Conservation (phyloP, 192 early-diverging fungal genomes). For the Haplosporangium gracile region DNA sequence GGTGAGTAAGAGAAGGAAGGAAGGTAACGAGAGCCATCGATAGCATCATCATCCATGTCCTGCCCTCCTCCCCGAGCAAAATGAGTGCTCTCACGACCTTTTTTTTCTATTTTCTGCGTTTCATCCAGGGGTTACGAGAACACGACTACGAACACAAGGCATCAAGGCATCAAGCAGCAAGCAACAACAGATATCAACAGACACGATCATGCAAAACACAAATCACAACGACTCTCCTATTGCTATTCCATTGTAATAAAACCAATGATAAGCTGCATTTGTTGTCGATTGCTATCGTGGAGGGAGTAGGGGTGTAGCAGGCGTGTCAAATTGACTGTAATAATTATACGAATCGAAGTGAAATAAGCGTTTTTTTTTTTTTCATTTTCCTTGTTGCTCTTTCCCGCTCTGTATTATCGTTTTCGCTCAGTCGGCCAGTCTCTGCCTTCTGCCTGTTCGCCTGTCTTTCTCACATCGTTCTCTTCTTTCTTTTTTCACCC, state of each 20-base stretch:
- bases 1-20: background rate
- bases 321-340: too few species aligned
- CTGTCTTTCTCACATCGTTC: background rate
- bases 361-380: slow-evolving; percentile 9
- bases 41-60: background rate
- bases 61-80: too few species aligned
- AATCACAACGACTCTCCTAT: background rate
- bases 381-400: slow-evolving; percentile 1
- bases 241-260: background rate
- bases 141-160: background rate
- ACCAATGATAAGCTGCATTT: background rate
- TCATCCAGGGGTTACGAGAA: background rate
- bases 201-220: background rate
- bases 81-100: background rate
- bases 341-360: background rate
- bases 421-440: too few species aligned
- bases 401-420: too few species aligned
- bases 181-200: background rate
- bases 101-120: too few species aligned
- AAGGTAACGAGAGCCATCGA: background rate
- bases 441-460: background rate
- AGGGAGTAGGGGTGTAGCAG: too few species aligned
- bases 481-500: background rate
- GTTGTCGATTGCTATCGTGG: background rate
- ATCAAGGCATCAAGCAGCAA: too few species aligned